phyloP scores from a whole-genome alignment of 2,329 filamentous ascomycete genomes.

The Eurotiales sp. region DNA sequence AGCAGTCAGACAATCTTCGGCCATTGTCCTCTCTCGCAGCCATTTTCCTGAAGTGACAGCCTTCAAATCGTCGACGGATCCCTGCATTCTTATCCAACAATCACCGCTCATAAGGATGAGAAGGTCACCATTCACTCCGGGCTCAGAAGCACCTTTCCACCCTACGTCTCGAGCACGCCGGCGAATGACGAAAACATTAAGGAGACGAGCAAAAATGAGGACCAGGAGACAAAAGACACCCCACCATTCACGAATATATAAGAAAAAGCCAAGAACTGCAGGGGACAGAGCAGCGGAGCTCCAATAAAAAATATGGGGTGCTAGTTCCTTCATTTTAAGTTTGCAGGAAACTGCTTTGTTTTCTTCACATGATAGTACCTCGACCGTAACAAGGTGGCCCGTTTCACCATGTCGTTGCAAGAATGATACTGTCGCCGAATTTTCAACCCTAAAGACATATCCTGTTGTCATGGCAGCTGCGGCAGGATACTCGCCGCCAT shows the following conservation, averaged over 20 bases:
- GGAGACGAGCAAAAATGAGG: conserved; percentile 52
- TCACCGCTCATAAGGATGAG: conserved; percentile 52
- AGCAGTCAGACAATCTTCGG: conserved; percentile 53
- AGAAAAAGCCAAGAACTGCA: conserved; percentile 39
- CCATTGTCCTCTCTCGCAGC: conserved; percentile 50
- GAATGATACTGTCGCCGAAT: conserved; percentile 51
- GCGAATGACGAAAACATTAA: conserved; percentile 40
- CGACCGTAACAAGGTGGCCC: conserved; percentile 54
- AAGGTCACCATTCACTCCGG: conserved; percentile 44
- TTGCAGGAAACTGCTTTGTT: not conserved
- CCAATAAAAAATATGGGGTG: not conserved
- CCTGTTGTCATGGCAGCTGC: conserved; percentile 42
- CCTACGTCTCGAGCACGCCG: conserved; percentile 51
- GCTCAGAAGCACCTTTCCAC: conserved; percentile 37
- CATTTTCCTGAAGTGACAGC: conserved; percentile 57
- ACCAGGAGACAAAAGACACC: conserved; percentile 32
- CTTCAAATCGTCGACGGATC: conserved; percentile 54
- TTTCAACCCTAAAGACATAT: conserved; percentile 43
- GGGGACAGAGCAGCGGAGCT: conserved; percentile 1
- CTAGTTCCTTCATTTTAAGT: not conserved
- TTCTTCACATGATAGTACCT: conserved; percentile 27
- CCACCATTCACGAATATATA: conserved; percentile 32
- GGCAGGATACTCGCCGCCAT: conserved; percentile 39
- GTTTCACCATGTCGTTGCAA: conserved; percentile 55
- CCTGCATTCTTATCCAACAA: conserved; percentile 52